Evolutionary conservation across 202 grass and related monocot species (phyloP), one percentile per base, ranked within the genome.

Genomic region (Bolboschoenoplectus hybrid): DNA sequence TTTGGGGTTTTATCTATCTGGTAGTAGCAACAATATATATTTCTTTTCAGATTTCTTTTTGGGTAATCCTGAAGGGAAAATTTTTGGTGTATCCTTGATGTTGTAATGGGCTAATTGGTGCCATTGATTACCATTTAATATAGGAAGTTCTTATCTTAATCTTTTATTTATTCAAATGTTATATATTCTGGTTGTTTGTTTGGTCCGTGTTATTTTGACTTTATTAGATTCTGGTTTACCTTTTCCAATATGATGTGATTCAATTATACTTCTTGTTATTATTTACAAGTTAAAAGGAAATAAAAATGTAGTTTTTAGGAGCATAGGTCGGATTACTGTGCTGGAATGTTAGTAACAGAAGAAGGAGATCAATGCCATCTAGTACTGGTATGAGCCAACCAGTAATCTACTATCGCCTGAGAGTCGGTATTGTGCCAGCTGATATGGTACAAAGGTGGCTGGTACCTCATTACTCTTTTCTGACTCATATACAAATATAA

Each of bases 1-100:
- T 60, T 80, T 80, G 32, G 32, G 49, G 36, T 36, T 41, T 81
- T 81, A 62, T 39, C 19, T 58, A 6, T 81, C 20, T 82, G 41
- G 40, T 82, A 50, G 17, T 65, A 41, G 80, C 10, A 63, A 46
- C 45, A 82, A 74, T 26, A 74, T 73, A 11, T 26, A 26, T 50
- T 19, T 47, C 69, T 74, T 6, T 32, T 35, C 71, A 1, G 9
- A 51, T 74, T 74, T 74, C n/a, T 32, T 74, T 74, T 50, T 74
- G 6, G 32, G 57, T 61, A 74, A 50, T 34, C 43, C 9, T 74
- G 46, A 34, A 50, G n/a, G 45, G 43, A 19, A 74, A 74, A 38
- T 52, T 74, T 49, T 34, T 68, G 70, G 39, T 74, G 70, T 50
- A 74, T 49, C 70, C 49, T 38, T n/a, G 44, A 74, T 26, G 44